Conservation (phyloP, 352 stramenopile genomes). For the Pythium aristosporum region DNA sequence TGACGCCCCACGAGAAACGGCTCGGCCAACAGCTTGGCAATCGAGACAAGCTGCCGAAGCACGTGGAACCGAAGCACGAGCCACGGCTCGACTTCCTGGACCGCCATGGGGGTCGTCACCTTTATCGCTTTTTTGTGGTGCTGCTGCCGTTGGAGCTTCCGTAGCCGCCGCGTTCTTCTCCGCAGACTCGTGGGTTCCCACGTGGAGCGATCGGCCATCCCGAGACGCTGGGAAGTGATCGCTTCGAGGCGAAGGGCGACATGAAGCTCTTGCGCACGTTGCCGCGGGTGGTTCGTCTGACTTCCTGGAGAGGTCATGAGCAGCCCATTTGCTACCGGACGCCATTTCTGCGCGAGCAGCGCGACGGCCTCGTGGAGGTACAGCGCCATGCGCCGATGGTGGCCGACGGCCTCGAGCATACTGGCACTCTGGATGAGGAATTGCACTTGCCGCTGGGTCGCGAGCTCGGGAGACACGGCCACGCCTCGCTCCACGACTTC, state of each 20-base stretch:
- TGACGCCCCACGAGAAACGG: constrained; percentile 51
- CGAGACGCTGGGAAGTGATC: constrained; percentile 47
- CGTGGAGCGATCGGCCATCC: constrained; percentile 34
- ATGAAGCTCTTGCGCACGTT: constrained; percentile 50
- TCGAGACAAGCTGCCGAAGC: constrained; percentile 66
- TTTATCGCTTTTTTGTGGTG: constrained; percentile 5
- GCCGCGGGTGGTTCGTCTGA: constrained; percentile 20
- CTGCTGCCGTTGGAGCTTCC: constrained; percentile 20
- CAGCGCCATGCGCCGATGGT: constrained; percentile 61
- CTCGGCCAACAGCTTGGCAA: constrained; percentile 57
- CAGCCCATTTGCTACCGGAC: constrained; percentile 8
- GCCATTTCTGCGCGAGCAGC: constrained; percentile 21
- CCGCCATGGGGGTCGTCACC: constrained; percentile 17
- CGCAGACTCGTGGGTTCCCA: constrained; percentile 56
- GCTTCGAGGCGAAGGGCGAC: constrained; percentile 57
- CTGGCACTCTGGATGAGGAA: constrained; percentile 65
- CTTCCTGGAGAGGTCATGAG: constrained; percentile 15
- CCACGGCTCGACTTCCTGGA: constrained; percentile 43
- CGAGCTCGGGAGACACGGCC: constrained; percentile 48
- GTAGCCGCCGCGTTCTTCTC: constrained; percentile 23
- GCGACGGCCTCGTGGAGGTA: constrained; percentile 67
- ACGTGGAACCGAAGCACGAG: constrained; percentile 75
- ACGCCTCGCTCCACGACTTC: constrained; percentile 66
- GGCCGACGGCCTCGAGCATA: constrained; percentile 64
- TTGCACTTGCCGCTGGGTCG: constrained; percentile 49